Conservation (phyloP, 2,329 filamentous ascomycete genomes). For the Penicillium sclerotigenum region DNA sequence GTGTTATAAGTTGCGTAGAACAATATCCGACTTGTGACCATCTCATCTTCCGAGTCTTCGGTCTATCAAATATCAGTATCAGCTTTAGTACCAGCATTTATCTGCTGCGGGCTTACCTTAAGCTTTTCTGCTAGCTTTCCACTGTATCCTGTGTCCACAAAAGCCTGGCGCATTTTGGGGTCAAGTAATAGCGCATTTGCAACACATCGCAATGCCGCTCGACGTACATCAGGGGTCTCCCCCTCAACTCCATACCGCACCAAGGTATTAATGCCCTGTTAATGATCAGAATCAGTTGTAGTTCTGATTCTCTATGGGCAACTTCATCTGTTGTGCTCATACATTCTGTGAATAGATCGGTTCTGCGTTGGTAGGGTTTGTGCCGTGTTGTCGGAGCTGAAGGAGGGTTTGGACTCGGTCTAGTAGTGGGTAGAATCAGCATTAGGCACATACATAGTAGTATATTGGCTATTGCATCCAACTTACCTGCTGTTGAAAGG, state of each 20-base stretch:
- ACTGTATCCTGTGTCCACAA: constrained; percentile 68
- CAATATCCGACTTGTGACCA: constrained; percentile 73
- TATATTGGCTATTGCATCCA: background rate
- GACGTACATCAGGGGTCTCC: constrained; percentile 60
- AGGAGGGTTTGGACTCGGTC: constrained; percentile 47
- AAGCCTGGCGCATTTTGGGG: constrained; percentile 64
- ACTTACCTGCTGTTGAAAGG: constrained; percentile 60
- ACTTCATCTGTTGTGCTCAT: constrained; percentile 25
- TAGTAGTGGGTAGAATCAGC: constrained; percentile 11
- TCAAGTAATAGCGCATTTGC: constrained; percentile 79
- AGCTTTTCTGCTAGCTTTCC: constrained; percentile 67
- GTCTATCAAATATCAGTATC: constrained; percentile 41
- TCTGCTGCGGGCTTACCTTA: constrained; percentile 44
- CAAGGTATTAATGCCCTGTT: constrained; percentile 71
- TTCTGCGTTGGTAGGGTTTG: constrained; percentile 67
- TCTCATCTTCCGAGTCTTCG: constrained; percentile 78
- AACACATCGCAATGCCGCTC: constrained; percentile 75
- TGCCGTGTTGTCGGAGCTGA: constrained; percentile 74
- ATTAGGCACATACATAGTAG: background rate
- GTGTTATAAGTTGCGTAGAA: constrained; percentile 78
- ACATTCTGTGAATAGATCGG: constrained; percentile 82
- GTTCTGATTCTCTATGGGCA: background rate
- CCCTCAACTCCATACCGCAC: constrained; percentile 70
- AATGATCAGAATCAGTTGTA: constrained; percentile 7
- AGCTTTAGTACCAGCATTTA: background rate